These are phyloP conservation scores for Oxytropis ochrocephala DNA, from an alignment of 306 rosid genomes.

Conservation along the genomic window DNA sequence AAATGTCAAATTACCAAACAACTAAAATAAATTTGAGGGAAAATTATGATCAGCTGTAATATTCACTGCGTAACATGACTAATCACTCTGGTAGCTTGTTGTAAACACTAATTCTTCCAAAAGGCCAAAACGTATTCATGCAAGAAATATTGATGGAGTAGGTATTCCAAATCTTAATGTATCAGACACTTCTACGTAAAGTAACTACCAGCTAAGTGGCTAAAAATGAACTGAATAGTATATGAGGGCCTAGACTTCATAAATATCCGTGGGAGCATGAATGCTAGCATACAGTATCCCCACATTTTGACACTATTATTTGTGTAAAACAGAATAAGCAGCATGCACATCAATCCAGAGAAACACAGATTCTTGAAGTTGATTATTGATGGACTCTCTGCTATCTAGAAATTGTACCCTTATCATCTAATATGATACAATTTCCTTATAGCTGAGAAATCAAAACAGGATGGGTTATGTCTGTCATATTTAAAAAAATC, in stretches of 20 bases:
- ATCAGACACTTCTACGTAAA: background rate
- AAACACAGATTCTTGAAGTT: background rate
- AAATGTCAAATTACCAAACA: constrained; percentile 18
- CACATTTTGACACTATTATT: constrained; percentile 4
- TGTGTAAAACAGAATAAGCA: constrained; percentile 10
- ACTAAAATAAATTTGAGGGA: constrained; percentile 5
- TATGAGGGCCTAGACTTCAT: background rate
- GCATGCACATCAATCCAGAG: background rate
- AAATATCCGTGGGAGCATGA: constrained; percentile 7
- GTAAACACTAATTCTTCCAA: background rate
- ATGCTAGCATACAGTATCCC: background rate
- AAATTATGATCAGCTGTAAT: constrained; percentile 3
- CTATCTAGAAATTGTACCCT: background rate
- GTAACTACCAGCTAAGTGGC: background rate
- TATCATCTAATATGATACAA: background rate
- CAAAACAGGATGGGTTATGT: background rate
- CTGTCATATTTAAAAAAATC: background rate
- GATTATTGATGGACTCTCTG: background rate
- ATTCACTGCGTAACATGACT: background rate
- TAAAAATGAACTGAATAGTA: background rate
- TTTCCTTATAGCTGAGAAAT: background rate
- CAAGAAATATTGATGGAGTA: background rate
- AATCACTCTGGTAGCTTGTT: background rate
- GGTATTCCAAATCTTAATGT: background rate
- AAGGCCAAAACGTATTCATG: background rate